These are phyloP conservation scores for Corylus americana DNA, from an alignment of 306 rosid species.

Conservation along the genomic window DNA sequence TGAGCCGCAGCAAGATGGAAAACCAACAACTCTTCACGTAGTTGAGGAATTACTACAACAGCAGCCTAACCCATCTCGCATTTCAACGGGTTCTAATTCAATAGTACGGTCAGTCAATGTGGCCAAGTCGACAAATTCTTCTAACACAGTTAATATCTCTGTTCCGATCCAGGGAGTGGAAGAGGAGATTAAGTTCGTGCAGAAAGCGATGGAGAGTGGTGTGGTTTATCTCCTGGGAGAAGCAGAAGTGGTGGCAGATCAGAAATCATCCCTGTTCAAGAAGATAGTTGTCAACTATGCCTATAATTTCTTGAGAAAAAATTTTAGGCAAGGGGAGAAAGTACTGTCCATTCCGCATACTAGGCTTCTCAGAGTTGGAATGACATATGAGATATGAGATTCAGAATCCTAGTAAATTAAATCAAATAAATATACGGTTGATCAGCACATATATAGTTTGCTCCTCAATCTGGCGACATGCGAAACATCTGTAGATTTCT, in stretches of 20 bases:
- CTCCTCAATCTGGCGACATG: background rate
- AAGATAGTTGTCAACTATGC: conserved; percentile 61
- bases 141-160: conserved; percentile 23
- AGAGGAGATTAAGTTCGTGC: conserved; percentile 54
- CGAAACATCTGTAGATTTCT: background rate
- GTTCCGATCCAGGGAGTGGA: conserved; percentile 41
- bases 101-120: conserved; percentile 14
- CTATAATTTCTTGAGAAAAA: conserved; percentile 65
- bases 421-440: background rate
- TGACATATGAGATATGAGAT: conserved; percentile 51
- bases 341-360: conserved; percentile 46
- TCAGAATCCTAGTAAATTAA: background rate
- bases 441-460: background rate
- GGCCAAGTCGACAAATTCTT: conserved; percentile 18
- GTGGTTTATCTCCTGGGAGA: conserved; percentile 75
- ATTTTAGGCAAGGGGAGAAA: conserved; percentile 61
- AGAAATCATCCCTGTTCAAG: conserved; percentile 61
- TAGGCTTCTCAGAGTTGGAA: conserved; percentile 70
- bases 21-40: background rate
- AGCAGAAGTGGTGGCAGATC: conserved; percentile 66
- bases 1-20: background rate
- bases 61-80: background rate
- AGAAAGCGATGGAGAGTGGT: conserved; percentile 56
- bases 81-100: conserved; percentile 9
- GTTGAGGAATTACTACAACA: conserved; percentile 12